These are phyloP conservation scores for Paramyrothecium sp. DNA, from an alignment of 2,329 filamentous ascomycete species.

Conservation along the genomic window DNA sequence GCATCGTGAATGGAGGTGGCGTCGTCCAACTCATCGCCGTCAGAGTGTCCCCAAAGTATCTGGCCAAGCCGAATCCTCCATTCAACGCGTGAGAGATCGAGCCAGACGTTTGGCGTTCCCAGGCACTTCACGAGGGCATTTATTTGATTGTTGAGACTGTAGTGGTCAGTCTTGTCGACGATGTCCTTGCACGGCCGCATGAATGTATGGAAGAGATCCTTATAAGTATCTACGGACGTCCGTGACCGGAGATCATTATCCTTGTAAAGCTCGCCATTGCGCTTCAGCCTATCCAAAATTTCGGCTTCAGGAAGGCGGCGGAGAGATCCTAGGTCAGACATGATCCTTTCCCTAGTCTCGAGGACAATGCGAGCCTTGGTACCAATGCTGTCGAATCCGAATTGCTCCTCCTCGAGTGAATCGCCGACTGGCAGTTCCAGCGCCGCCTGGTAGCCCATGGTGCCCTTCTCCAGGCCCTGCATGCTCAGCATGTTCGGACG, in stretches of 20 bases:
- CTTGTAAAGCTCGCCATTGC: slow-evolving; percentile 54
- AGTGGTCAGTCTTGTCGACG: slow-evolving; percentile 57
- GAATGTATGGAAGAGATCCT: slow-evolving; percentile 59
- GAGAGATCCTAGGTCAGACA: slow-evolving; percentile 51
- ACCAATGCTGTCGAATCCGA: slow-evolving; percentile 55
- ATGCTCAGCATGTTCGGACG: slow-evolving; percentile 71
- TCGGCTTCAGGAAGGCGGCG: slow-evolving; percentile 55
- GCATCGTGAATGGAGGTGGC: slow-evolving; percentile 50
- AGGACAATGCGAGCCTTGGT: slow-evolving; percentile 53
- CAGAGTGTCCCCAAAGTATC: slow-evolving; percentile 61
- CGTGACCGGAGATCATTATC: slow-evolving; percentile 49
- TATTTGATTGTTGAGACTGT: slow-evolving; percentile 68
- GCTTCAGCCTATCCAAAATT: slow-evolving; percentile 58
- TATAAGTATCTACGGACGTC: slow-evolving; percentile 57
- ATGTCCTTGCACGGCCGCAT: slow-evolving; percentile 55
- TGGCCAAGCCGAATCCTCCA: slow-evolving; percentile 74
- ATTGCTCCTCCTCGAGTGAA: slow-evolving; percentile 61
- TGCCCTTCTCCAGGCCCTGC: slow-evolving; percentile 69
- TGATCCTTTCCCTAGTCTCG: slow-evolving; percentile 57
- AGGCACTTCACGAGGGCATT: slow-evolving; percentile 65
- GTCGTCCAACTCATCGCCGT: slow-evolving; percentile 53
- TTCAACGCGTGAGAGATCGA: slow-evolving; percentile 72
- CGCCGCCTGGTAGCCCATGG: slow-evolving; percentile 67
- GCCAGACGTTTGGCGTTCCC: slow-evolving; percentile 65
- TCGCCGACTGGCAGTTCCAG: slow-evolving; percentile 66